phyloP scores from a whole-genome alignment of 495 filamentous ascomycete species.

The Aspergillus ellipticus region DNA sequence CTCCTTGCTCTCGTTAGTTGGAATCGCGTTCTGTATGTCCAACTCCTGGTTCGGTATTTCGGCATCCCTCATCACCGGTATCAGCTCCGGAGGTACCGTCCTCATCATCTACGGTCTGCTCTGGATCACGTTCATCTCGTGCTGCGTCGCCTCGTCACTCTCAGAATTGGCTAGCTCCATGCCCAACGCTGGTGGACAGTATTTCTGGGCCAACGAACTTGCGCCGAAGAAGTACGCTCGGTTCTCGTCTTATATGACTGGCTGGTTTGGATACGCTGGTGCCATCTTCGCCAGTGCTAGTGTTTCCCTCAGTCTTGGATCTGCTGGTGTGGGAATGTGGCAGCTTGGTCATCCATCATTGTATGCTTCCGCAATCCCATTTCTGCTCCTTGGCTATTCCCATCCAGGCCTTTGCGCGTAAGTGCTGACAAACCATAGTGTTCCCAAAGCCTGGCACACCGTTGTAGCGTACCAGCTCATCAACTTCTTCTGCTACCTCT shows the following conservation, averaged over 20 bases:
- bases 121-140: constrained; percentile 50
- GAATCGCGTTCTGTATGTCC: constrained; percentile 58
- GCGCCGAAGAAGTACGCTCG: constrained; percentile 48
- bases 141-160: constrained; percentile 52
- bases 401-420: neutral
- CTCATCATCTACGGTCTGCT: constrained; percentile 60
- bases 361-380: constrained; percentile 28
- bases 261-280: constrained; percentile 57
- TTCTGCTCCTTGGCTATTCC: neutral
- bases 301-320: constrained; percentile 52
- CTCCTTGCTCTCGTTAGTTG: constrained; percentile 49
- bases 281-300: constrained; percentile 56
- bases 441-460: constrained; percentile 53
- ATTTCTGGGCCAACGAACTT: constrained; percentile 59
- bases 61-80: constrained; percentile 55
- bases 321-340: constrained; percentile 53
- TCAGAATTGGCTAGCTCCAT: constrained; percentile 55
- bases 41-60: constrained; percentile 65
- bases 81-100: constrained; percentile 57
- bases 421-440: constrained; percentile 25
- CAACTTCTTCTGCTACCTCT: constrained; percentile 55
- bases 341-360: constrained; percentile 55
- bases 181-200: constrained; percentile 62
- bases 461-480: constrained; percentile 49
- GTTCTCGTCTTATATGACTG: constrained; percentile 53